These are phyloP conservation scores for Saccharomycopsis sp. DNA, from an alignment of 805 yeast genomes.

Conservation along the genomic window DNA sequence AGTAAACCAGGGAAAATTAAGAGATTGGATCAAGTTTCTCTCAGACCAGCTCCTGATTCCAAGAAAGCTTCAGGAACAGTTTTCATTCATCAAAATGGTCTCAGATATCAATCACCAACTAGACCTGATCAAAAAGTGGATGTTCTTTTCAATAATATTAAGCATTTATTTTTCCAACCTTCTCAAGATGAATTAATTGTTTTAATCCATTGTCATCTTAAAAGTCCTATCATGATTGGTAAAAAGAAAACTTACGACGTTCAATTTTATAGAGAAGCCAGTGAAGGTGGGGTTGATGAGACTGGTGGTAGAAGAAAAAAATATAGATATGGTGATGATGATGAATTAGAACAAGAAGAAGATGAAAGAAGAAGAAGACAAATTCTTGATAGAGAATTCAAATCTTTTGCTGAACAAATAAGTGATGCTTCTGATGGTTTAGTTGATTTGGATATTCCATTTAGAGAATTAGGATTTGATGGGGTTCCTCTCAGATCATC, in stretches of 20 bases:
- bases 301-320: constrained; percentile 89
- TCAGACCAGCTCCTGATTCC: constrained; percentile 96
- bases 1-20: constrained; percentile 75
- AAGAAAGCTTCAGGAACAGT: constrained; percentile 87
- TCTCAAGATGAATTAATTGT: constrained; percentile 92
- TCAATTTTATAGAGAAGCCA: constrained; percentile 93
- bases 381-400: constrained; percentile 84
- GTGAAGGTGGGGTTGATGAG: constrained; percentile 93
- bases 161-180: constrained; percentile 92
- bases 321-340: constrained; percentile 91
- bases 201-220: constrained; percentile 83
- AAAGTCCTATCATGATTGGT: constrained; percentile 89
- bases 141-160: constrained; percentile 79
- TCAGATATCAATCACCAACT: constrained; percentile 81
- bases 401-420: constrained; percentile 78
- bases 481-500: constrained; percentile 97
- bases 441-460: constrained; percentile 85
- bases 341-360: constrained; percentile 96
- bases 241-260: constrained; percentile 92
- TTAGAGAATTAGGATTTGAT: constrained; percentile 90
- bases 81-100: constrained; percentile 92
- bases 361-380: constrained; percentile 93
- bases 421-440: constrained; percentile 79
- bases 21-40: constrained; percentile 78
- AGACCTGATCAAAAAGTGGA: constrained; percentile 82